Percentiles rank a stretch among this genome's conserved stretches.
Evolutionary conservation across 306 rosid species (phyloP).

Genomic region (Albizia julibrissin): DNA sequence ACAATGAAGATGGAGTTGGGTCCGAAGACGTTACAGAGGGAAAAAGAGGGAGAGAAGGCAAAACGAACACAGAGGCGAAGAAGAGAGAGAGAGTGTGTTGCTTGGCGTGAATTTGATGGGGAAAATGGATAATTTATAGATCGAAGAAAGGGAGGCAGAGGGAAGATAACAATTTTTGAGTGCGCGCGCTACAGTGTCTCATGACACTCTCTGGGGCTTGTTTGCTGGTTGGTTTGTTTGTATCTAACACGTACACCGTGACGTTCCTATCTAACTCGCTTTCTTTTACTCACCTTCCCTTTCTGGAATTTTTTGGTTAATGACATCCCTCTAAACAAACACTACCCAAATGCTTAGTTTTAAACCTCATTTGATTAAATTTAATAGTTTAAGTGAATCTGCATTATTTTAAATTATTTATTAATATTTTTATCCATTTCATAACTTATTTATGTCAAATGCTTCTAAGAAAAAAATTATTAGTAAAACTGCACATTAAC

Average conservation of each 20-base stretch:
- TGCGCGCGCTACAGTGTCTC: neutral
- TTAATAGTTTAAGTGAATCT: too few species aligned
- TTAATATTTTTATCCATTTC: too few species aligned
- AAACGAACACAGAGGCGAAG: neutral
- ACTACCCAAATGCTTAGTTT: neutral
- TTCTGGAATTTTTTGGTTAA: neutral
- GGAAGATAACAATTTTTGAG: neutral
- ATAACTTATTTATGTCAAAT: too few species aligned
- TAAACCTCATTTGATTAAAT: too few species aligned
- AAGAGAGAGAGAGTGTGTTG: neutral
- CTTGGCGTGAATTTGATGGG: neutral
- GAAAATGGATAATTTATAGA: conserved; percentile 2
- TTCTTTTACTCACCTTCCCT: neutral
- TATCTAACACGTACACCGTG: neutral
- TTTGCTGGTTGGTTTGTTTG: neutral
- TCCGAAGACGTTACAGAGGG: neutral
- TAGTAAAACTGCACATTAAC: too few species aligned
- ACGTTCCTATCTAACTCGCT: neutral
- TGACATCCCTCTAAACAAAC: neutral
- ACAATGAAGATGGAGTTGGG: conserved; percentile 38
- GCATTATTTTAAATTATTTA: too few species aligned
- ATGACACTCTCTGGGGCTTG: neutral
- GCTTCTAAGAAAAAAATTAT: too few species aligned
- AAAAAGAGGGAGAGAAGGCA: neutral
- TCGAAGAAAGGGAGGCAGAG: too few species aligned